Evolutionary conservation across 2,329 filamentous ascomycete species (phyloP), one percentile per base, ranked within the genome.

Genomic region (Pseudopyricularia javanii): DNA sequence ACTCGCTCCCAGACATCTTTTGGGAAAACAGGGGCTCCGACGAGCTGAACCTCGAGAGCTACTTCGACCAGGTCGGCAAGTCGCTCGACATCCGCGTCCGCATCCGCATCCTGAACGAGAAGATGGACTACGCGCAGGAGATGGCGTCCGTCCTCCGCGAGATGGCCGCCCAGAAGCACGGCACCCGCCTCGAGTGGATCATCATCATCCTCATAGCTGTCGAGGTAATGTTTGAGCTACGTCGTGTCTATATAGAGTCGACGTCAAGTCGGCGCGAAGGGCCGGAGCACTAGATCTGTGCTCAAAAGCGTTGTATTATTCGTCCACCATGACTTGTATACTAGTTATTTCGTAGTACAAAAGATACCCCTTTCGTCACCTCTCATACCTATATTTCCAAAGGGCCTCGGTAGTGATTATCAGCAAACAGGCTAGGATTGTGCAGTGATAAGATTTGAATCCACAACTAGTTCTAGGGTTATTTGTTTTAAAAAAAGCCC

Each of bases 111-210:
- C 70, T 97, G 59, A 98, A 98, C 66, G 88, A 95, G 70, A 95
- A 95, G 72, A 94, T 98, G 80, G 91, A 95, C 63, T 97, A 98
- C 66, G 93, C 91, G 1, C 88, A 93, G 63, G 91, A 97, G 67
- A 96, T 96, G 65, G 90, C 93, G 7, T 88, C 77, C 51, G 91
- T 97, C 15, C 70, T 97, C 56, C 77, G 93, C 54, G 89, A 96
- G 66, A 83, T 91, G 64, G 76, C 94, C 53, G 94, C 87, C 64
- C 91, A 97, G 73, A 89, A 88, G 65, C 90, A 97, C 64, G 86
- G 88, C 15, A 81, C 91, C 30, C 77, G 88, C 53, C 74, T 98
- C 11, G 93, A 97, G 70, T 91, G 88, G 86, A 94, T 94, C 61
- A 97, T 98, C 65, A 97, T 98, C 61, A 74, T 88, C 2, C 77